Conservation (phyloP, 257 asterid species). For the Rhazya stricta region DNA sequence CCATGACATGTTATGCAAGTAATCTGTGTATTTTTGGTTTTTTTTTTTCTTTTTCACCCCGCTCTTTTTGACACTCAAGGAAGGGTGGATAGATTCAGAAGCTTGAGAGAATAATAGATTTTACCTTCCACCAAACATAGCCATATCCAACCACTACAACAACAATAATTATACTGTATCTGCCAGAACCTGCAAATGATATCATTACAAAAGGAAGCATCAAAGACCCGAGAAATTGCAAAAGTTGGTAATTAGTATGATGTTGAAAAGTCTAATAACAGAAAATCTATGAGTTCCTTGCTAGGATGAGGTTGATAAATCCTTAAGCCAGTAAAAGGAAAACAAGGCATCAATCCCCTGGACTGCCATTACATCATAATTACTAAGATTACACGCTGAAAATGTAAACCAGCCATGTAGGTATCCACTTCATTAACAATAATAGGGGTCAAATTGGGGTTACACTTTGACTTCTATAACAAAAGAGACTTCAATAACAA, state of each 20-base stretch:
- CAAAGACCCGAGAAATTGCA: background rate
- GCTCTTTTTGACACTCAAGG: background rate
- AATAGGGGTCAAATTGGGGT: background rate
- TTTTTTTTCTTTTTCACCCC: background rate
- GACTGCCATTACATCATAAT: background rate
- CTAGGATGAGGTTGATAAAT: background rate
- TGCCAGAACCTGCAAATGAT: constrained; percentile 61
- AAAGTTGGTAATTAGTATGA: background rate
- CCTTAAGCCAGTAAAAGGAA: background rate
- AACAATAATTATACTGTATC: constrained; percentile 55
- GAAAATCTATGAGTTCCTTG: background rate
- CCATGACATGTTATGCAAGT: background rate
- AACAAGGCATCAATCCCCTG: background rate
- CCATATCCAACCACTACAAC: constrained; percentile 85
- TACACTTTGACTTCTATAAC: background rate
- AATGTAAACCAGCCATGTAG: background rate
- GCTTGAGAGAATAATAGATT: background rate
- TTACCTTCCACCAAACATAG: constrained; percentile 99
- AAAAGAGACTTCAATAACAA: background rate
- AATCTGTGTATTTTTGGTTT: background rate
- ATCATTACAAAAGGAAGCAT: background rate
- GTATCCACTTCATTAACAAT: background rate
- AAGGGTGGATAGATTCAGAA: background rate
- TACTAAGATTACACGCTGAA: background rate
- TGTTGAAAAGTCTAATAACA: background rate